phyloP scores from a whole-genome alignment of 106 monocot species.

The Narthecium ossifragum region DNA sequence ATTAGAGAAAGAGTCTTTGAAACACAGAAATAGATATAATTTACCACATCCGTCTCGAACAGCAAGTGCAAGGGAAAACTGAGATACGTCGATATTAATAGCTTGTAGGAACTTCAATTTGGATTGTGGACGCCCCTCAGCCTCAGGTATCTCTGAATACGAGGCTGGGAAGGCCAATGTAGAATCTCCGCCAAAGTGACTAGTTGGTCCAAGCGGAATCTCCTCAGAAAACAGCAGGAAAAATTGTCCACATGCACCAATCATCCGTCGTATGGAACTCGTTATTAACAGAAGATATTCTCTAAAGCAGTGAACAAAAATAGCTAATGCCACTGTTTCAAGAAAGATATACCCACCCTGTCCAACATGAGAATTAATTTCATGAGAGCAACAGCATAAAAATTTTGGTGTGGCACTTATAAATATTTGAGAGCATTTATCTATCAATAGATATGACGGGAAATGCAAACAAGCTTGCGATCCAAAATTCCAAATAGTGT shows the following conservation, averaged over 20 bases:
- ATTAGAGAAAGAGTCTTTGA: too few species aligned
- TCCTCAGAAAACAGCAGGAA: slow-evolving; percentile 5
- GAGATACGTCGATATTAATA: slow-evolving; percentile 33
- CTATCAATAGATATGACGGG: too few species aligned
- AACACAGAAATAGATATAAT: slow-evolving; percentile 12
- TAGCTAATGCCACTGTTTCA: slow-evolving; percentile 56
- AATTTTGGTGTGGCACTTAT: too few species aligned
- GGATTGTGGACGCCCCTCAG: too few species aligned
- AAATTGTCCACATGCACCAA: slow-evolving; percentile 5
- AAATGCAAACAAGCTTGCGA: too few species aligned
- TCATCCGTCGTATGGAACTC: slow-evolving; percentile 1
- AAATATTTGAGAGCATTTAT: too few species aligned
- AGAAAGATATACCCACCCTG: slow-evolving; percentile 76
- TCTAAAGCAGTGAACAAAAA: slow-evolving; percentile 40
- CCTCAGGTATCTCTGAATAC: slow-evolving; percentile 10
- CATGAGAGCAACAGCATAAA: background rate
- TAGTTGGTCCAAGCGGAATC: slow-evolving; percentile 4
- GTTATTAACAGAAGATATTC: slow-evolving; percentile 30
- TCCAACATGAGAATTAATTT: slow-evolving; percentile 6
- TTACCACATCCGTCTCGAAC: slow-evolving; percentile 49
- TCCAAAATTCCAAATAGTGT: too few species aligned
- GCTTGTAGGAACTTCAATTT: slow-evolving; percentile 15
- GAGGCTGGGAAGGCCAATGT: slow-evolving; percentile 2
- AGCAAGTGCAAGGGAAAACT: slow-evolving; percentile 46
- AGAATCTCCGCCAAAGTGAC: slow-evolving; percentile 5